Percentiles rank a stretch among this genome's conserved stretches.
Conservation (phyloP, 2,329 filamentous ascomycete genomes). For the Berkeleyomyces basicola region DNA sequence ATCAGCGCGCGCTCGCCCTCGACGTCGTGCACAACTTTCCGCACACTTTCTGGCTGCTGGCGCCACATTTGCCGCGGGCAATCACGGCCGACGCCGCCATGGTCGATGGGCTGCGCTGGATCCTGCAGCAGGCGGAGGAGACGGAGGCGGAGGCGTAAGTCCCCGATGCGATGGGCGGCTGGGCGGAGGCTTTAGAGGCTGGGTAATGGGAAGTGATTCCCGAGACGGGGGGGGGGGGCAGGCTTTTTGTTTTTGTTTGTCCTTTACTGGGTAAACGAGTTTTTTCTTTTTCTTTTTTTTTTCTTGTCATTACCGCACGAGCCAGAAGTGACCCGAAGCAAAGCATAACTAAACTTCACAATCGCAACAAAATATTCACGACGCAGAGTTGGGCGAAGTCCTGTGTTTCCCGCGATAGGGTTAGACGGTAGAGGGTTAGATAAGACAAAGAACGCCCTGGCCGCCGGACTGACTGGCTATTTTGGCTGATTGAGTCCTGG, state of each 20-base stretch:
- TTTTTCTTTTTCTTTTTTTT: background rate
- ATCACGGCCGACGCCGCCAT: conserved; percentile 26
- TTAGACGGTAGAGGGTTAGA: background rate
- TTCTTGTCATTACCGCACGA: background rate
- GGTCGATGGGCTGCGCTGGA: conserved; percentile 27
- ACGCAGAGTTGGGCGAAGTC: background rate
- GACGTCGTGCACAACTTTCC: conserved; percentile 31
- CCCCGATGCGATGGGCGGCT: no score
- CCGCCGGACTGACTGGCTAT: no score
- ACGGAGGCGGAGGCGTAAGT: background rate
- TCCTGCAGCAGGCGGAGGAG: conserved; percentile 14
- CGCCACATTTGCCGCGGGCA: conserved; percentile 26
- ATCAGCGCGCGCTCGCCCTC: conserved; percentile 25
- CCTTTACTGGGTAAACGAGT: background rate
- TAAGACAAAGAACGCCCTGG: background rate
- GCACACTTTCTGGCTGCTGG: conserved; percentile 36
- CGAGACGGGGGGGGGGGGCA: background rate
- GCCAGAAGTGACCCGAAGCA: background rate
- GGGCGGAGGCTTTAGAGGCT: background rate
- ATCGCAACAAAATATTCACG: background rate
- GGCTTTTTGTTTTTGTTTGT: background rate
- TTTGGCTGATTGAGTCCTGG: no score
- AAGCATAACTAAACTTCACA: background rate
- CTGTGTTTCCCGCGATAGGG: background rate
- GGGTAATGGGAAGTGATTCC: background rate